Conservation (phyloP, 1,139 yeast species). For the Pichia sp. region DNA sequence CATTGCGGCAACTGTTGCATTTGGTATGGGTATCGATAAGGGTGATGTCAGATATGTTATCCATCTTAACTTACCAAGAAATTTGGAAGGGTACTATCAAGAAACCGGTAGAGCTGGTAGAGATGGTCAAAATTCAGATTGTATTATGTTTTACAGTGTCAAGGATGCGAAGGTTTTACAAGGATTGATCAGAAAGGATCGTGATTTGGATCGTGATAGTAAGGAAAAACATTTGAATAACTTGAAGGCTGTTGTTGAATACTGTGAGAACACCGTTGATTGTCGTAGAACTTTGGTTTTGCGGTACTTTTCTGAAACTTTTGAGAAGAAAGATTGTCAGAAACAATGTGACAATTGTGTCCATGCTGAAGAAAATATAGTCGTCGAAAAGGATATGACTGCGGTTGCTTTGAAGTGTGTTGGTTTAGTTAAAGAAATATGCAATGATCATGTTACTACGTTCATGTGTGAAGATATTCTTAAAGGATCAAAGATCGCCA, state of each 20-base stretch:
- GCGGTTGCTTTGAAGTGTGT: conserved; percentile 59
- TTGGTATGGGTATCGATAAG: conserved; percentile 99
- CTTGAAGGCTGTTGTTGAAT: conserved; percentile 81
- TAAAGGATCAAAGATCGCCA: conserved; percentile 68
- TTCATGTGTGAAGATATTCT: conserved; percentile 82
- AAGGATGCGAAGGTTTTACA: conserved; percentile 75
- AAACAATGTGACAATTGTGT: conserved; percentile 86
- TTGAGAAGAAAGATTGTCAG: conserved; percentile 63
- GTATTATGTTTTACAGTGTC: conserved; percentile 78
- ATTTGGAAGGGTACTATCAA: conserved; percentile 93
- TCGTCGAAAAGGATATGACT: conserved; percentile 66
- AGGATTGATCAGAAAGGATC: conserved; percentile 75
- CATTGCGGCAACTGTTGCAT: conserved; percentile 96
- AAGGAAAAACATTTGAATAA: conserved; percentile 78
- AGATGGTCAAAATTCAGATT: conserved; percentile 80
- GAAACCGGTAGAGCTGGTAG: conserved; percentile 99
- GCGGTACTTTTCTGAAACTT: conserved; percentile 84
- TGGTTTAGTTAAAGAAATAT: conserved; percentile 54
- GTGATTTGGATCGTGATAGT: conserved; percentile 58
- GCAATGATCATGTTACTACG: conserved; percentile 64
- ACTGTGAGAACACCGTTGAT: conserved; percentile 88
- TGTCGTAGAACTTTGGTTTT: conserved; percentile 88
- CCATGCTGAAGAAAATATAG: conserved; percentile 44
- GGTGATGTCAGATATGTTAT: conserved; percentile 92
- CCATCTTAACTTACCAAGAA: conserved; percentile 87